phyloP scores from a whole-genome alignment of 148 eudicot genomes.

The Rheum nobile region DNA sequence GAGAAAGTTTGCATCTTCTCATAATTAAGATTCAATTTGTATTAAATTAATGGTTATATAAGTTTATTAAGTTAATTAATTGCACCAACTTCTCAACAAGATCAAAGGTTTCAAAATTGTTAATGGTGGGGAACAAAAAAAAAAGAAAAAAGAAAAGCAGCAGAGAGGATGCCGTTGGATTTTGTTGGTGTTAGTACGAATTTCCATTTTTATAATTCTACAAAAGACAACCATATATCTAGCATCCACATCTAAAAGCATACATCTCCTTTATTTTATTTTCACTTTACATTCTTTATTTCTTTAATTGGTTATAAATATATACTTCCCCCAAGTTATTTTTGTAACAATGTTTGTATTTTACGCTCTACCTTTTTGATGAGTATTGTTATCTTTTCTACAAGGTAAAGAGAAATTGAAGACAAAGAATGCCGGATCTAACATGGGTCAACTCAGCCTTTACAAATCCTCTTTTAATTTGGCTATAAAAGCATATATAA shows the following conservation, averaged over 20 bases:
- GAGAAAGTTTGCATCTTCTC: not conserved
- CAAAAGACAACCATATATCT: constrained; percentile 6
- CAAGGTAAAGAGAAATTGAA: not conserved
- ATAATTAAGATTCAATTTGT: not conserved
- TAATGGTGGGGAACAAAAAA: not conserved
- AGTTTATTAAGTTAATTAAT: not conserved
- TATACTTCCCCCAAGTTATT: not conserved
- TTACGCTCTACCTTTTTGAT: not conserved
- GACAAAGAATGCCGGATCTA: not conserved
- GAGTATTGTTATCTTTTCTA: not conserved
- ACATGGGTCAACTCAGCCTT: not conserved
- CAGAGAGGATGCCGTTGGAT: constrained; percentile 1
- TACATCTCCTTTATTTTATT: not conserved
- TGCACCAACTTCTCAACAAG: not conserved
- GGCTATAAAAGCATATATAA: not conserved
- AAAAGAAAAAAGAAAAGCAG: not conserved
- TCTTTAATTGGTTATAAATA: not conserved
- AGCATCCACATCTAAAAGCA: not conserved
- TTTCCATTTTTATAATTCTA: not conserved
- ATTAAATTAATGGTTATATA: not conserved
- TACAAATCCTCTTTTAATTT: not conserved
- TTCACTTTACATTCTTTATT: not conserved
- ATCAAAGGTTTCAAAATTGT: not conserved
- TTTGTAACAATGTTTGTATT: not conserved
- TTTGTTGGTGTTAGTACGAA: not conserved